A percentile compares a stretch with the other conserved stretches of the same genome.
Conservation (phyloP, 805 yeast genomes). For the Wickerhamomyces kurtzmanii region DNA sequence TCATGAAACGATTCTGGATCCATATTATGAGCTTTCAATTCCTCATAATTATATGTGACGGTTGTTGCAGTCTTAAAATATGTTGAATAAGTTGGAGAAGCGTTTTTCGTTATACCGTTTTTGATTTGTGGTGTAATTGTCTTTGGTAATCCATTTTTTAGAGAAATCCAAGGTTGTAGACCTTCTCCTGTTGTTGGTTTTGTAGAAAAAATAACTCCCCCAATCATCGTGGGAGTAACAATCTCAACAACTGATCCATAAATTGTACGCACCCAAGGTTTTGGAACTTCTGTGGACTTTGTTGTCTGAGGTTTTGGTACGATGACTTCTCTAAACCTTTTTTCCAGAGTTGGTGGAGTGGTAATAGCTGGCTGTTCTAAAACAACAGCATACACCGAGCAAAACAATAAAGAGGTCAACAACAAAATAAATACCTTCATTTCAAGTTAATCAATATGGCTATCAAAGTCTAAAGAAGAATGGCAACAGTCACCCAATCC, state of each 20-base stretch:
- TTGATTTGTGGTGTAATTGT: slow-evolving; percentile 71
- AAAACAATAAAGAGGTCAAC: too few relatives aligned
- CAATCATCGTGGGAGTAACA: slow-evolving; percentile 59
- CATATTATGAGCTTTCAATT: slow-evolving; percentile 67
- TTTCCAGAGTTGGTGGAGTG: slow-evolving; percentile 7
- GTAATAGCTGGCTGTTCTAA: too few relatives aligned
- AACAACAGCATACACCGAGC: too few relatives aligned
- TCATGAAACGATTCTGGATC: slow-evolving; percentile 45
- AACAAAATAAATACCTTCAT: too few relatives aligned
- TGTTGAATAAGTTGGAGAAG: slow-evolving; percentile 64
- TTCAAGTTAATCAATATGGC: too few relatives aligned
- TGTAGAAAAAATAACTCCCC: slow-evolving; percentile 42
- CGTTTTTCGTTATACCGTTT: slow-evolving; percentile 58
- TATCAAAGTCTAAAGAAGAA: too few relatives aligned
- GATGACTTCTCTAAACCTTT: slow-evolving; percentile 20
- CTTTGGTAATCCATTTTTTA: slow-evolving; percentile 71
- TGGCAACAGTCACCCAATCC: too few relatives aligned
- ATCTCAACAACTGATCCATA: slow-evolving; percentile 45
- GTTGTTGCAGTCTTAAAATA: slow-evolving; percentile 69
- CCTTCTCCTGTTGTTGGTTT: slow-evolving; percentile 40
- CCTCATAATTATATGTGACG: slow-evolving; percentile 42
- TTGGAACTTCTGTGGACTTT: slow-evolving; percentile 28
- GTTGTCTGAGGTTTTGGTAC: slow-evolving; percentile 21
- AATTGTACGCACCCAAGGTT: slow-evolving; percentile 70
- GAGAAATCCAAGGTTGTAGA: slow-evolving; percentile 72